These are phyloP conservation scores for Phialemonium atrogriseum DNA, from an alignment of 2,329 filamentous ascomycete genomes.

Conservation along the genomic window DNA sequence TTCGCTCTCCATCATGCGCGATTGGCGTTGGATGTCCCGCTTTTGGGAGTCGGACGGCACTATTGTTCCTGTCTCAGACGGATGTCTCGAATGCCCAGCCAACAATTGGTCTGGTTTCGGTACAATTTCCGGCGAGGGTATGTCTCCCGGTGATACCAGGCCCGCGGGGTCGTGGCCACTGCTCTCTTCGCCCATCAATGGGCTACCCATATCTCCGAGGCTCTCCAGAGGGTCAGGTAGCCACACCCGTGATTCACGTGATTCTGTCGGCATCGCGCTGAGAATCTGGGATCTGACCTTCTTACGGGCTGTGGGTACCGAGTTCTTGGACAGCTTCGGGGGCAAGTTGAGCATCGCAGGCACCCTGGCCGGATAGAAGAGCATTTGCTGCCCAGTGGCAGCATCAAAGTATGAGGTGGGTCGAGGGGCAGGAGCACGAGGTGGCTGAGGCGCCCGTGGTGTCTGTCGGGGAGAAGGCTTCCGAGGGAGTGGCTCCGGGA, in stretches of 20 bases:
- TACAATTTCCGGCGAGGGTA: too few relatives aligned
- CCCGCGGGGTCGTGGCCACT: too few relatives aligned
- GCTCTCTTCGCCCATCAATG: too few relatives aligned
- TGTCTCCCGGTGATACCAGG: too few relatives aligned
- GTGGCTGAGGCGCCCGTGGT: slow-evolving; percentile 12
- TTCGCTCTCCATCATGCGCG: slow-evolving; percentile 19
- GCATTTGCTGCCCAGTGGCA: slow-evolving; percentile 68
- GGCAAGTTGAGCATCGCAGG: slow-evolving; percentile 90
- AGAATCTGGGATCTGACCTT: slow-evolving; percentile 67
- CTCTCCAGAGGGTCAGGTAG: slow-evolving; percentile 37
- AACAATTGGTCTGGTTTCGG: too few relatives aligned
- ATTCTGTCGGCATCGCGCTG: slow-evolving; percentile 43
- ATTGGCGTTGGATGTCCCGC: slow-evolving; percentile 18
- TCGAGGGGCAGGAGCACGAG: slow-evolving; percentile 16
- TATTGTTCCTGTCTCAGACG: slow-evolving; percentile 14
- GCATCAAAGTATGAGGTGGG: slow-evolving; percentile 55
- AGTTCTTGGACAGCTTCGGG: slow-evolving; percentile 71
- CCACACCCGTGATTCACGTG: slow-evolving; percentile 31
- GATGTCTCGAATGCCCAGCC: slow-evolving; percentile 15
- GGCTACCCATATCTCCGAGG: slow-evolving; percentile 15
- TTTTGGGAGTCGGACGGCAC: slow-evolving; percentile 7
- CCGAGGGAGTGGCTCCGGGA: slow-evolving; percentile 13
- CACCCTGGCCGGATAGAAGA: slow-evolving; percentile 92
- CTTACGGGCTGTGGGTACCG: slow-evolving; percentile 55
- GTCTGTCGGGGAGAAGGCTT: slow-evolving; percentile 9